phyloP scores from a whole-genome alignment of 2,329 filamentous ascomycete species.

The Ophiostoma perfectum region DNA sequence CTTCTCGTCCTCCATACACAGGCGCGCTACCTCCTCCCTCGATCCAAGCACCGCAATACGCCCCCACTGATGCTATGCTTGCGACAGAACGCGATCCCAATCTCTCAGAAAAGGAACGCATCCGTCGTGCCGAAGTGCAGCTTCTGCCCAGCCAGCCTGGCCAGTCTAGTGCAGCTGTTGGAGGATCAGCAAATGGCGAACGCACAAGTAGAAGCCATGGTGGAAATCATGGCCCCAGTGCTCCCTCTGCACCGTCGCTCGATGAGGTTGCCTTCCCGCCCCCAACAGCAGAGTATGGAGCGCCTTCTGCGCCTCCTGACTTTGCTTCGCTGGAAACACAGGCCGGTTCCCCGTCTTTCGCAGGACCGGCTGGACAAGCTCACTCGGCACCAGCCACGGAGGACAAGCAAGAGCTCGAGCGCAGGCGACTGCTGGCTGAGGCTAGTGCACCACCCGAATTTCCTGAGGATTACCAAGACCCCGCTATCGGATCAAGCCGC shows the following conservation, averaged over 20 bases:
- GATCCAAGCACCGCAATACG: conserved; percentile 37
- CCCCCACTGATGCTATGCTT: conserved; percentile 54
- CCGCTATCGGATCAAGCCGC: conserved; percentile 27
- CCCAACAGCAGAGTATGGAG: not conserved
- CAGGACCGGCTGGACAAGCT: not conserved
- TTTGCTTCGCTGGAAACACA: not conserved
- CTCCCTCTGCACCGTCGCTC: conserved; percentile 45
- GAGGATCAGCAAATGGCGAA: not conserved
- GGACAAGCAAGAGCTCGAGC: conserved; percentile 75
- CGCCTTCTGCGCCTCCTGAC: not conserved
- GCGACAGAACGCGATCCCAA: conserved; percentile 48
- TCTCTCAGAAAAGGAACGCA: conserved; percentile 74
- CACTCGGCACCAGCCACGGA: conserved; percentile 43
- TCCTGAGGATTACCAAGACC: conserved; percentile 46
- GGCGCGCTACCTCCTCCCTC: conserved; percentile 32
- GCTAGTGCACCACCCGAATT: conserved; percentile 59
- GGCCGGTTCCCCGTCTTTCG: not conserved
- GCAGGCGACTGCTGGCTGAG: conserved; percentile 56
- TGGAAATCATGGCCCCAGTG: conserved; percentile 37
- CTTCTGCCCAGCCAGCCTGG: conserved; percentile 77
- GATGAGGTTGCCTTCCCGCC: conserved; percentile 36
- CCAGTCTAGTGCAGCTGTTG: not conserved
- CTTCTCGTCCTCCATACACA: conserved; percentile 27
- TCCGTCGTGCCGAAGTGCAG: conserved; percentile 70
- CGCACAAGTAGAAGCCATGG: not conserved